These are phyloP conservation scores for Scedosporium aurantiacum DNA, from an alignment of 2,329 filamentous ascomycete genomes.

Conservation along the genomic window DNA sequence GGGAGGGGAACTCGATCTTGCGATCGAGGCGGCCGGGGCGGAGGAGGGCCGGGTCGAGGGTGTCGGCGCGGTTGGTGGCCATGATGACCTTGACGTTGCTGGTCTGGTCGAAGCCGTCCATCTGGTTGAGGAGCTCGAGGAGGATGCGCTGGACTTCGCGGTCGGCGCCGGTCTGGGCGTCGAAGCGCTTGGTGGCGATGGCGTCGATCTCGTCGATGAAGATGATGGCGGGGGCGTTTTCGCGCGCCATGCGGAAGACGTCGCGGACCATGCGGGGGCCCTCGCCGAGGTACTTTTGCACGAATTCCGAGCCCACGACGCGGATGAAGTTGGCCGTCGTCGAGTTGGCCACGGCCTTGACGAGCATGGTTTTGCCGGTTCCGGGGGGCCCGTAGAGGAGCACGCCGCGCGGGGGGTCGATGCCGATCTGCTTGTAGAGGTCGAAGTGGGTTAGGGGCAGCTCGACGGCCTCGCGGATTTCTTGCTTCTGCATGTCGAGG, in stretches of 20 bases:
- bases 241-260: conserved; percentile 96
- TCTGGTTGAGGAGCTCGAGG: conserved; percentile 94
- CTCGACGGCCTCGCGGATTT: conserved; percentile 96
- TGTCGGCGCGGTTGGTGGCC: conserved; percentile 97
- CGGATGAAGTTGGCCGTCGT: conserved; percentile 98
- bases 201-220: conserved; percentile 99
- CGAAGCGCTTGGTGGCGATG: conserved; percentile 97
- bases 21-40: conserved; percentile 91
- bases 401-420: conserved; percentile 93
- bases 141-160: conserved; percentile 97
- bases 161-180: conserved; percentile 95
- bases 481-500: conserved; percentile 99
- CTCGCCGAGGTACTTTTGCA: conserved; percentile 97
- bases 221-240: conserved; percentile 97
- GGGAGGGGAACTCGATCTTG: conserved; percentile 97
- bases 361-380: conserved; percentile 93
- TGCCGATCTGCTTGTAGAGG: conserved; percentile 98
- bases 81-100: conserved; percentile 99
- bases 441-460: conserved; percentile 95
- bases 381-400: conserved; percentile 92
- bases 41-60: conserved; percentile 85
- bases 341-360: conserved; percentile 97
- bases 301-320: conserved; percentile 95
- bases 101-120: conserved; percentile 99
- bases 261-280: conserved; percentile 98